phyloP scores from a whole-genome alignment of 2,329 filamentous ascomycete genomes.

The Microdochium trichocladiopsis region DNA sequence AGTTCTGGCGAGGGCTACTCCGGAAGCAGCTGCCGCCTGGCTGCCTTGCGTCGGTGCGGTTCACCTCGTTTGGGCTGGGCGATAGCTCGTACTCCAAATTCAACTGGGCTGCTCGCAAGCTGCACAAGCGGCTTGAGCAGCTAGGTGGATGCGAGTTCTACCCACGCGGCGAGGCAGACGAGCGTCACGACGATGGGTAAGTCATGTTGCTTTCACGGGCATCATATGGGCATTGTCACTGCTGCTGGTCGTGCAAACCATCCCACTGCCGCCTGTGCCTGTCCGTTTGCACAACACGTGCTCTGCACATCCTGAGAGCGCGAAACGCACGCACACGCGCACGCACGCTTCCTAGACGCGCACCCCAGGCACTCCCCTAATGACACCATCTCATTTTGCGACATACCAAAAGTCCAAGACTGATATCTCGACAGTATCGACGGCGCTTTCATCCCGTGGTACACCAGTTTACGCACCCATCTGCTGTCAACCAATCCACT shows the following conservation, averaged over 20 bases:
- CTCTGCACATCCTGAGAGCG: no score
- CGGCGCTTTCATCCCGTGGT: constrained; percentile 75
- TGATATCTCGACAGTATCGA: constrained; percentile 53
- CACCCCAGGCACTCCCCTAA: no score
- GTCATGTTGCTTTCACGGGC: constrained; percentile 15
- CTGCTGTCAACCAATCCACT: constrained; percentile 65
- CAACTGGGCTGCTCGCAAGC: constrained; percentile 87
- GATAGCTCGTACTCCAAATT: constrained; percentile 88
- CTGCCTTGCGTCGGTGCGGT: constrained; percentile 62
- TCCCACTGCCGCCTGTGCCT: constrained; percentile 7
- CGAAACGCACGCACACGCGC: no score
- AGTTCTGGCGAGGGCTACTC: constrained; percentile 80
- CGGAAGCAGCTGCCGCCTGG: constrained; percentile 68
- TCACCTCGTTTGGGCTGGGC: constrained; percentile 84
- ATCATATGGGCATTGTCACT: background rate
- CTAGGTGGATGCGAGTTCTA: constrained; percentile 74
- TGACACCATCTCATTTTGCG: no score
- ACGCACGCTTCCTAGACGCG: no score
- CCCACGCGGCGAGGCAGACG: constrained; percentile 79
- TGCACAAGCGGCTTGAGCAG: constrained; percentile 77
- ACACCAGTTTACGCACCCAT: constrained; percentile 56
- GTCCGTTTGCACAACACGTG: background rate
- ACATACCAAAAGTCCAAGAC: background rate
- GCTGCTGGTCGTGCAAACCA: no score
- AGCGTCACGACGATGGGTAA: constrained; percentile 87